These are phyloP conservation scores for Pseudovirgaria hyperparasitica DNA, from an alignment of 2,329 filamentous ascomycete species.

Conservation along the genomic window DNA sequence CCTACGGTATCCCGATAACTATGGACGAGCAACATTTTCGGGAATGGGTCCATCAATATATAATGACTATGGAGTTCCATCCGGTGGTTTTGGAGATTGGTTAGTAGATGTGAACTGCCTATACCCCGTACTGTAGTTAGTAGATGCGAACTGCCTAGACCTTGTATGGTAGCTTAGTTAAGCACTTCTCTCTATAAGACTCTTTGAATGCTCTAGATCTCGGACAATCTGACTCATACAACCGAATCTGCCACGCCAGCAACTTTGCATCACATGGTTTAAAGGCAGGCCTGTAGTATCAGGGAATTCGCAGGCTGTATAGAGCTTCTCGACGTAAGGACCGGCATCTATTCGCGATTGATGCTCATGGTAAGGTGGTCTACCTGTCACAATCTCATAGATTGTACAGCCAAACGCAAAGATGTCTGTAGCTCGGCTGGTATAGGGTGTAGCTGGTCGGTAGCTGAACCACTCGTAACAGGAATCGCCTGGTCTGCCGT, in stretches of 20 bases:
- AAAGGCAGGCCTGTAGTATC: slow-evolving; percentile 2
- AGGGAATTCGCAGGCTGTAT: slow-evolving; percentile 1
- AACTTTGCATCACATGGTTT: slow-evolving; percentile 33
- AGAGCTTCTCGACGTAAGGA: slow-evolving; percentile 3
- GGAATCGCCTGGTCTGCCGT: slow-evolving; percentile 3
- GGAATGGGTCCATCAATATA: too few relatives aligned
- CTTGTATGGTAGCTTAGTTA: too few relatives aligned
- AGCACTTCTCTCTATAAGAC: too few relatives aligned
- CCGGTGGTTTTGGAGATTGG: too few relatives aligned
- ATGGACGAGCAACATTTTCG: too few relatives aligned
- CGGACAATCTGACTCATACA: too few relatives aligned
- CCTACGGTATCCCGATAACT: too few relatives aligned
- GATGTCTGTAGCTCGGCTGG: slow-evolving; percentile 3
- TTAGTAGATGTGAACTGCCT: too few relatives aligned
- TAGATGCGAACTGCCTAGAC: too few relatives aligned
- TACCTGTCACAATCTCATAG: slow-evolving; percentile 4
- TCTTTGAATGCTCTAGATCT: too few relatives aligned
- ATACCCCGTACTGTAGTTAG: too few relatives aligned
- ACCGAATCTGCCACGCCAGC: slow-evolving; percentile 33
- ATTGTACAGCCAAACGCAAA: slow-evolving; percentile 5
- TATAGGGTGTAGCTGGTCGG: slow-evolving; percentile 2
- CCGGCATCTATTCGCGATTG: slow-evolving; percentile 2
- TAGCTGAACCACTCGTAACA: slow-evolving; percentile 6
- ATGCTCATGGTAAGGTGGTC: slow-evolving; percentile 4
- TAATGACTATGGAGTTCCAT: too few relatives aligned